Conservation (phyloP, 1,284 basidiomycete genomes). For the Ustilago lituana region DNA sequence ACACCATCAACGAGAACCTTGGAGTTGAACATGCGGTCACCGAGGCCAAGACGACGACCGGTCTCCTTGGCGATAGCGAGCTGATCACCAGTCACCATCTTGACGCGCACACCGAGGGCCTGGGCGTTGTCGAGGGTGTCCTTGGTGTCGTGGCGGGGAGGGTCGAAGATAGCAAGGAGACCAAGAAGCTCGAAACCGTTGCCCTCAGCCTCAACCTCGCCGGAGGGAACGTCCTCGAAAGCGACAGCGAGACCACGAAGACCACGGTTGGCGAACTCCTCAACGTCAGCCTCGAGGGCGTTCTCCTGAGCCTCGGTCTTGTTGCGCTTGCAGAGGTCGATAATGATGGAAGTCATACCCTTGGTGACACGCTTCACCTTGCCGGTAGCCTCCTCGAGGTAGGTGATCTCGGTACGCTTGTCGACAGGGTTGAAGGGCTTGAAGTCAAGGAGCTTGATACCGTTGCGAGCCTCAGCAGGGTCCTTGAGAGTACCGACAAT, state of each 20-base stretch:
- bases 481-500: slow-evolving; percentile 81
- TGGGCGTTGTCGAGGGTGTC: slow-evolving; percentile 97
- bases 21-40: slow-evolving; percentile 96
- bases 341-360: slow-evolving; percentile 97
- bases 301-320: slow-evolving; percentile 92
- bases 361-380: slow-evolving; percentile 98
- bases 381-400: slow-evolving; percentile 89
- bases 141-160: slow-evolving; percentile 97
- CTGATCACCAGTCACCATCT: slow-evolving; percentile 99
- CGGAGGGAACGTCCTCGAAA: slow-evolving; percentile 84
- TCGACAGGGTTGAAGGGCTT: slow-evolving; percentile 99
- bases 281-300: slow-evolving; percentile 90
- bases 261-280: slow-evolving; percentile 93
- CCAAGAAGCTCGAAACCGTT: slow-evolving; percentile 97
- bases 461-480: slow-evolving; percentile 79
- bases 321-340: slow-evolving; percentile 87
- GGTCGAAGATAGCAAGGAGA: slow-evolving; percentile 96
- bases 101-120: slow-evolving; percentile 94
- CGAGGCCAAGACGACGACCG: slow-evolving; percentile 92
- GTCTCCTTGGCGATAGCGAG: slow-evolving; percentile 99
- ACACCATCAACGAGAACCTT: slow-evolving; percentile 94
- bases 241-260: slow-evolving; percentile 97
- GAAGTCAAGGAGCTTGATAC: slow-evolving; percentile 96
- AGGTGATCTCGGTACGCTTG: slow-evolving; percentile 98
- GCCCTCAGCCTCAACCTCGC: slow-evolving; percentile 81